Base-by-base conservation (phyloP, 768 basidiomycete species). In the Auricularia auricula-judae region DNA sequence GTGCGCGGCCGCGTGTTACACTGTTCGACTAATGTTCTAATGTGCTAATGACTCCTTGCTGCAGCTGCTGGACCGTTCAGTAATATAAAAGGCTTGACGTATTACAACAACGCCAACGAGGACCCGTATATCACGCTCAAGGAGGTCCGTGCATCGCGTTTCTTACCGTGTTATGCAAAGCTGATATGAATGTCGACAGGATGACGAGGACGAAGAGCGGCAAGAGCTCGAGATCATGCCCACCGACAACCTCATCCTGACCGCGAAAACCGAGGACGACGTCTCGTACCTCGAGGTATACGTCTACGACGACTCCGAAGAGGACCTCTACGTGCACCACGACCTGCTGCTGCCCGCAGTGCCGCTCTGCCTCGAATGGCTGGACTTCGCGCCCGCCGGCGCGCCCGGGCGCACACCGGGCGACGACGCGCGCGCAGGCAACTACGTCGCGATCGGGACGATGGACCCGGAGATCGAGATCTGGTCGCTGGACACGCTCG, bases 391-490 rank as follows among this genome's bases (percentile, higher is more conserved):
- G n/a, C 91, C 93, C 29, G 98, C 80, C 98, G 97, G 97, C 86
- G 98, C 66, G 91, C 98, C 73, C 98, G 12, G 12, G 92, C 75
- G 84, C 88, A 18, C 91, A 92, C 23, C 76, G 34, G 44, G 69
- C 69, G 58, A 64, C 66, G 51, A 11, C 14, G 23, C 44, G 21
- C 16, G 29, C 29, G 29, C 23, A 7, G 93, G 93, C 4, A 96
- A 88, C 73, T 98, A 91, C 75, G 87, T 99, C 68, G 97, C 97
- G 1, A 94, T 99, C 18, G 97, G 96, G 12, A 96, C 94, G 2
- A 85, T 98, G 63, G 95, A 98, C 68, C 96, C 97, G 29, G 93
- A 96, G 72, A 98, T 99, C 67, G 97, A 99, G 75, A 96, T 99
- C 69, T 99, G 95, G 93, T 95, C 93, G 16, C 81, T 98, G 62